A percentile compares a stretch with the other conserved stretches of the same genome.
These are phyloP conservation scores for Neodidymelliopsis sp. DNA, from an alignment of 2,329 filamentous ascomycete genomes.

Conservation along the genomic window DNA sequence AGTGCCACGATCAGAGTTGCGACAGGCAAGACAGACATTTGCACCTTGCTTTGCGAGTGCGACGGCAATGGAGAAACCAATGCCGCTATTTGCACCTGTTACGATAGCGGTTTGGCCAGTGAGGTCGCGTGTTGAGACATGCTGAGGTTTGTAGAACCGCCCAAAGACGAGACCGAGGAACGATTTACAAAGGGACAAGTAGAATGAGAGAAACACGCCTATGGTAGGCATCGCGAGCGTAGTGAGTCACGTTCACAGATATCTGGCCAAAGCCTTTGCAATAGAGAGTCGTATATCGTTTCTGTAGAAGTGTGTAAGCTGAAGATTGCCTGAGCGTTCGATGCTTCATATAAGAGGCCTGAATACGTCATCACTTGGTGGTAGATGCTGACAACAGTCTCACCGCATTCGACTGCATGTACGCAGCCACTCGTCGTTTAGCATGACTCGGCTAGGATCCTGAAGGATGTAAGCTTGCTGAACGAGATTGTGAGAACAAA, in stretches of 20 bases:
- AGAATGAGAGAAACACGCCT: conserved; percentile 5
- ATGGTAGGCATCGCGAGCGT: background rate
- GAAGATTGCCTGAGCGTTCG: too few relatives aligned
- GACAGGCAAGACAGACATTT: conserved; percentile 24
- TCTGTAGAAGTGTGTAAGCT: too few relatives aligned
- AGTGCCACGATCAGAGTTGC: conserved; percentile 20
- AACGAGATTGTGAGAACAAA: too few relatives aligned
- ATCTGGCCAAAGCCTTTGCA: too few relatives aligned
- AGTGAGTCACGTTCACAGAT: background rate
- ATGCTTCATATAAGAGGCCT: too few relatives aligned
- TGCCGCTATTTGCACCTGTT: conserved; percentile 60
- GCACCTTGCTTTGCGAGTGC: conserved; percentile 23
- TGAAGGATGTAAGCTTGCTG: too few relatives aligned
- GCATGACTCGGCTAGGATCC: too few relatives aligned
- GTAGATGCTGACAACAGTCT: too few relatives aligned
- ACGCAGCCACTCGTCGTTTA: too few relatives aligned
- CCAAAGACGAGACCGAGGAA: conserved; percentile 15
- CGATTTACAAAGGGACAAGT: conserved; percentile 14
- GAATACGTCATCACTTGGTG: too few relatives aligned
- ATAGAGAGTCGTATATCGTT: too few relatives aligned
- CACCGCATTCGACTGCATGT: too few relatives aligned
- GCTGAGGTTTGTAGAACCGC: conserved; percentile 21
- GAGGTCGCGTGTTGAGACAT: conserved; percentile 29
- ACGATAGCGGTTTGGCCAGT: conserved; percentile 57
- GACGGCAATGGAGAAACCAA: conserved; percentile 50